Evolutionary conservation across 2,329 filamentous ascomycete genomes (phyloP).

Genomic region (Neonectria hederae): DNA sequence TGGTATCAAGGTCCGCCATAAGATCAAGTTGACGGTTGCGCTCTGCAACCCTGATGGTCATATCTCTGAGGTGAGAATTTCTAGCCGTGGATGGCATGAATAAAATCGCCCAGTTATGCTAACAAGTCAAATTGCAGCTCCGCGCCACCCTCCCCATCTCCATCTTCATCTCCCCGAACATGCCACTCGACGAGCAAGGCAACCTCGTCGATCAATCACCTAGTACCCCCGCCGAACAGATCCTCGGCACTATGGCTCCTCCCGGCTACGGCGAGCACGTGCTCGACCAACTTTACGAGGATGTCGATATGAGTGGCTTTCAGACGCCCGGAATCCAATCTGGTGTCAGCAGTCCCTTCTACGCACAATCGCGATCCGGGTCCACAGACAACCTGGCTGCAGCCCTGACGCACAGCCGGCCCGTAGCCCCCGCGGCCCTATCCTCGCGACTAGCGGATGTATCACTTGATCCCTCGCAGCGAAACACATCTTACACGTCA

Average conservation of each 20-base stretch:
- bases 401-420: conserved; percentile 51
- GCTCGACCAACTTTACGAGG: conserved; percentile 89
- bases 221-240: conserved; percentile 55
- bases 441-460: conserved; percentile 78
- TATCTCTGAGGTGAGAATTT: conserved; percentile 76
- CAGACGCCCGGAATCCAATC: conserved; percentile 78
- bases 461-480: conserved; percentile 58
- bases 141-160: conserved; percentile 90
- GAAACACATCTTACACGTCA: conserved; percentile 58
- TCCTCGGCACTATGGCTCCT: conserved; percentile 77
- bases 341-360: conserved; percentile 83
- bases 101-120: conserved; percentile 4
- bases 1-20: conserved; percentile 92
- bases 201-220: conserved; percentile 74
- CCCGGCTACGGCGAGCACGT: conserved; percentile 91
- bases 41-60: conserved; percentile 96
- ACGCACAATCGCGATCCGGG: conserved; percentile 74
- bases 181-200: conserved; percentile 88
- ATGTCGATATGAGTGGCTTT: conserved; percentile 83
- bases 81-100: background rate
- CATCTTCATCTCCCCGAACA: conserved; percentile 94
- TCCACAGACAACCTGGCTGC: conserved; percentile 81
- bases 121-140: conserved; percentile 59
- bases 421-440: conserved; percentile 60
- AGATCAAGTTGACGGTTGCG: conserved; percentile 89